phyloP scores from a whole-genome alignment of 805 yeast genomes.

The Phaffomyces opuntiae region DNA sequence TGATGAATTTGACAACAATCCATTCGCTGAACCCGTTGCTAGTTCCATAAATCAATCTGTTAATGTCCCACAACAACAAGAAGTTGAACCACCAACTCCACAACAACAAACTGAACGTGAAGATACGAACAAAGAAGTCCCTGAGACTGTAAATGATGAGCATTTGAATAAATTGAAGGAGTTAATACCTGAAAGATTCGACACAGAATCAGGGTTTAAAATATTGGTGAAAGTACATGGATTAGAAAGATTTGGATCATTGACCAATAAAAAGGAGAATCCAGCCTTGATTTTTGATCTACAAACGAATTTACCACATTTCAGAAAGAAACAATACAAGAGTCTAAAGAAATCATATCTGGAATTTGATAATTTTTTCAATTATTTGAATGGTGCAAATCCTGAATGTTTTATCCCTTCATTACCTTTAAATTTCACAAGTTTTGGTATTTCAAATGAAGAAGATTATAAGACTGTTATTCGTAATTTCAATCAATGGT shows the following conservation, averaged over 20 bases:
- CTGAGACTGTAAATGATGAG: slow-evolving; percentile 1
- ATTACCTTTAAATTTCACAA: slow-evolving; percentile 65
- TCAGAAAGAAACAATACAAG: slow-evolving; percentile 60
- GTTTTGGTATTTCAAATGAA: slow-evolving; percentile 77
- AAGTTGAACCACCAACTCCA: neutral
- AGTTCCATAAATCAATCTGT: neutral
- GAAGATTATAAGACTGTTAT: slow-evolving; percentile 63
- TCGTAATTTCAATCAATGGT: slow-evolving; percentile 74
- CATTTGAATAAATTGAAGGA: slow-evolving; percentile 3
- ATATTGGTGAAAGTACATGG: slow-evolving; percentile 54
- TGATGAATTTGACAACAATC: slow-evolving; percentile 55
- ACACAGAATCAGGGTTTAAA: slow-evolving; percentile 26
- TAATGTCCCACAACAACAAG: slow-evolving; percentile 6
- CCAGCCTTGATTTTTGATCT: slow-evolving; percentile 75
- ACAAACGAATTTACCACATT: slow-evolving; percentile 64
- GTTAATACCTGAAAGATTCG: slow-evolving; percentile 21
- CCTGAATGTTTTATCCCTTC: slow-evolving; percentile 93
- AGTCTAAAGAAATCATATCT: slow-evolving; percentile 74
- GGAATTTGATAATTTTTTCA: slow-evolving; percentile 71
- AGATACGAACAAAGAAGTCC: neutral
- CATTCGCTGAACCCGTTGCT: slow-evolving; percentile 44
- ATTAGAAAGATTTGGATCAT: slow-evolving; percentile 56
- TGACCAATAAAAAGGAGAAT: slow-evolving; percentile 54
- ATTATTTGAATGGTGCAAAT: slow-evolving; percentile 71
- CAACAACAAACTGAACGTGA: neutral